Evolutionary conservation across 2,329 filamentous ascomycete genomes (phyloP), one percentile per base, ranked within the genome.

Genomic region (Madurella mycetomatis): DNA sequence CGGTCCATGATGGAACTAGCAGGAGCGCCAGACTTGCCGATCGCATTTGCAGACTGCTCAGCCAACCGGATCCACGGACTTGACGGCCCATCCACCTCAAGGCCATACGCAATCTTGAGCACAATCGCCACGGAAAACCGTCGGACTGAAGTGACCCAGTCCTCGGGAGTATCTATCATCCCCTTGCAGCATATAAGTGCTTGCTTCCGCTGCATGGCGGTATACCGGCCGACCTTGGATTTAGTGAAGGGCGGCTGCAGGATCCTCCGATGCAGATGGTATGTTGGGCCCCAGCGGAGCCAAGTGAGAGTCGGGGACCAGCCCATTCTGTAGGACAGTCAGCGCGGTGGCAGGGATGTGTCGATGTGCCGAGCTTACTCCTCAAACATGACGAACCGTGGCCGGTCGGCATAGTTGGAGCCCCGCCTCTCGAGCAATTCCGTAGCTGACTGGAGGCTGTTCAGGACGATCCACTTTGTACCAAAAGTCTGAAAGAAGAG

Each of bases 261-360:
- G 31, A 74, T 60, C 37, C 67, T 68, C 9, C 74, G 68, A 52
- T 76, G 73, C 16, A 71, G 56, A 18, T 71, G 69, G 56, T 73
- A 76, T 52, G 65, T 66, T 2, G 67, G 65, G 5, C 72, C 72
- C 61, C 66, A 70, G 46, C 66, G 65, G 4, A 74, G 65, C 60
- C 74, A 76, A n/a, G 73, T 74, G 15, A 75, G 62, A 0, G 73
- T 76, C 12, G 68, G 66, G 2, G 70, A 65, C 72, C 73, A 76
- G 31, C 72, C 73, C 70, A 73, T 72, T 43, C 65, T 67, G 45
- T 41, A 16, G 34, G 5, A 4, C 34, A 9, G 9, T 44, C 34
- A 50, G 32, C 17, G 15, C 39, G 17, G 16, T 47, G 16, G 41
- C 34, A 37, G 4, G 11, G 2, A 37, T 15, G 9, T 11, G 13